phyloP scores from a whole-genome alignment of 2,329 filamentous ascomycete species.

The Aspergillus alliaceus region DNA sequence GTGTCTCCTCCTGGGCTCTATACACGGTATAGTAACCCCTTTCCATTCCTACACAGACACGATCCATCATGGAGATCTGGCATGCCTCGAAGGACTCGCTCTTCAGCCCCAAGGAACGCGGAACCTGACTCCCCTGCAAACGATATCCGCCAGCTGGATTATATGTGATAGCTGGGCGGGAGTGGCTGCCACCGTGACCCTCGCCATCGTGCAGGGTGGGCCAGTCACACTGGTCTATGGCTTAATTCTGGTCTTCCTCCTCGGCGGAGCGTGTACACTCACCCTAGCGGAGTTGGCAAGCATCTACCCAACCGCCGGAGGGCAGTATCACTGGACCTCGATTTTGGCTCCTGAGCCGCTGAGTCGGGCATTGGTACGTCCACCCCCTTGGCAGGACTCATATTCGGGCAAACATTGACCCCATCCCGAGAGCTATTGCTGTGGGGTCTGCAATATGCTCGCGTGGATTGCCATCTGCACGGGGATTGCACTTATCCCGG shows the following conservation, averaged over 20 bases:
- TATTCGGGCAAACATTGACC: slow-evolving; percentile 27
- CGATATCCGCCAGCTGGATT: slow-evolving; percentile 6
- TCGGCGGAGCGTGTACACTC: slow-evolving; percentile 16
- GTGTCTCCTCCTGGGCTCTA: not conserved
- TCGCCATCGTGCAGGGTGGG: slow-evolving; percentile 24
- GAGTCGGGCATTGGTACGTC: slow-evolving; percentile 15
- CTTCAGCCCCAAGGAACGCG: not conserved
- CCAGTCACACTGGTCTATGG: slow-evolving; percentile 21
- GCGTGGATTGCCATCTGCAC: slow-evolving; percentile 26
- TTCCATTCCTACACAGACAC: not conserved
- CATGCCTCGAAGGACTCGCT: not conserved
- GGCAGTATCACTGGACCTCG: slow-evolving; percentile 41
- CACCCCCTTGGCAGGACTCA: slow-evolving; percentile 12
- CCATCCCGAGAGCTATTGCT: slow-evolving; percentile 28
- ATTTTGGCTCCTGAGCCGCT: slow-evolving; percentile 20
- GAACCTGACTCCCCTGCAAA: not conserved
- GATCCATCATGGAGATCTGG: not conserved
- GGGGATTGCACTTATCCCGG: slow-evolving; percentile 21
- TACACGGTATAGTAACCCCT: too few relatives aligned
- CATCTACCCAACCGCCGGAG: slow-evolving; percentile 40
- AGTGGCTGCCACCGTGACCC: slow-evolving; percentile 21
- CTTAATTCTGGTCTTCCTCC: not conserved
- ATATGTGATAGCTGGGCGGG: slow-evolving; percentile 29
- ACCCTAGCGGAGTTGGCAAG: slow-evolving; percentile 39
- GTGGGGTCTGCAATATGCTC: slow-evolving; percentile 24